Evolutionary conservation across 2,329 filamentous ascomycete genomes (phyloP), one percentile per base, ranked within the genome.

Genomic region (Podosphaera leucotricha): DNA sequence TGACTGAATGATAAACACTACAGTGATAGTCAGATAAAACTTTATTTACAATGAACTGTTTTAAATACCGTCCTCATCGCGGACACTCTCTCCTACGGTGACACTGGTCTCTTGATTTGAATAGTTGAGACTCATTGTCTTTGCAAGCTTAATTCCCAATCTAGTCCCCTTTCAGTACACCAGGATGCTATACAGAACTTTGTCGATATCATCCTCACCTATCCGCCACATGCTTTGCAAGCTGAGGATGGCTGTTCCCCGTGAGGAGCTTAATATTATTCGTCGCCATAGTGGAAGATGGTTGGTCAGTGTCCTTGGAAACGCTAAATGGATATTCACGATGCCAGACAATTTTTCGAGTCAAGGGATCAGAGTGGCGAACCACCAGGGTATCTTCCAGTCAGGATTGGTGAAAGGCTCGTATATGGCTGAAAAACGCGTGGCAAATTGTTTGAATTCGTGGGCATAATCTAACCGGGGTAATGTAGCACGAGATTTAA

Each of bases 1-100:
- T 20, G 87, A 93, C 64, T 95, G 87, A 48, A 95, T 70, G 55
- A 95, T 92, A 66, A 94, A 95, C 58, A 94, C 86, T 75, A 54
- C 26, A 43, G 19, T n/a, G 16, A 21, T 43, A 4, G 19, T 43
- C 19, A 16, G 41, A 30, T 42, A n/a, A 26, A 42, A 6, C 6
- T 20, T 8, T 18, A 24, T 11, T 24, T 10, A 24, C 13, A 18
- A 42, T 28, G n/a, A n/a, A n/a, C 7, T 24, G 19, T 5, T n/a
- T 13, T 2, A 39, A 22, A 30, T 50, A 81, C 75, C 77, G 73
- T 95, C 87, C 70, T 95, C 87, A 60, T 95, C 87, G 63, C 87
- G 74, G 45, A 95, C 87, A 50, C 82, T 92, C 66, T 95, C 87
- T 59, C 87, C 86, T 55, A 94, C 92, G 18, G 85, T 93, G 46